Percentiles rank a stretch among this genome's conserved stretches.
These are phyloP conservation scores for Breynia disticha DNA, from an alignment of 441 rosid species.

Conservation along the genomic window DNA sequence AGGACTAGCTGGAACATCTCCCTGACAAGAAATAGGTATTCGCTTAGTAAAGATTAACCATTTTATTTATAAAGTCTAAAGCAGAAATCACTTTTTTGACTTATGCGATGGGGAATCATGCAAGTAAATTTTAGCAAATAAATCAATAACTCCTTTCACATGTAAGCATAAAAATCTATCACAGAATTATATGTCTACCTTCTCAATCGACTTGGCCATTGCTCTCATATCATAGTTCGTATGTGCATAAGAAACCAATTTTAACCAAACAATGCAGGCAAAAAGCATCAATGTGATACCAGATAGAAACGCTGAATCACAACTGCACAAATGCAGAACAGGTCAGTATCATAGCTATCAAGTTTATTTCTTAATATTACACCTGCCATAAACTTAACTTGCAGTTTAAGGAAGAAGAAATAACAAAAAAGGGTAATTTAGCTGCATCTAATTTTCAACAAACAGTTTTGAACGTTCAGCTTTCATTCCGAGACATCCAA, in stretches of 20 bases:
- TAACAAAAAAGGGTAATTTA: no score
- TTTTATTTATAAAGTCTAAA: background rate
- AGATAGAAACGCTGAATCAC: conserved; percentile 73
- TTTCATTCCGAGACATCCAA: no score
- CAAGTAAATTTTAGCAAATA: no score
- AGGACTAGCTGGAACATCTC: conserved; percentile 21
- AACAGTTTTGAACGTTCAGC: no score
- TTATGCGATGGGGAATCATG: no score
- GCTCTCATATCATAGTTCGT: conserved; percentile 73
- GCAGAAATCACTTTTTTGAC: background rate
- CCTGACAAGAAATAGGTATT: conserved; percentile 35
- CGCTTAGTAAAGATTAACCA: background rate
- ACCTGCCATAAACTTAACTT: background rate
- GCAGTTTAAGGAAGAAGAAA: background rate
- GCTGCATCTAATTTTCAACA: no score
- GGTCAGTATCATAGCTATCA: background rate
- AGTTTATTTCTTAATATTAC: background rate
- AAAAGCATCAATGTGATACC: conserved; percentile 74
- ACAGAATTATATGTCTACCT: conserved; percentile 37
- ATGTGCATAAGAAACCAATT: conserved; percentile 87
- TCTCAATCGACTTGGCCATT: conserved; percentile 42
- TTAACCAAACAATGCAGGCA: conserved; percentile 87
- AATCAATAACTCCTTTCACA: background rate
- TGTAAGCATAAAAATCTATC: background rate
- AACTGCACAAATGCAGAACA: conserved; percentile 38